phyloP scores from a whole-genome alignment of 2,329 filamentous ascomycete genomes.

The Aspergillus sp. region DNA sequence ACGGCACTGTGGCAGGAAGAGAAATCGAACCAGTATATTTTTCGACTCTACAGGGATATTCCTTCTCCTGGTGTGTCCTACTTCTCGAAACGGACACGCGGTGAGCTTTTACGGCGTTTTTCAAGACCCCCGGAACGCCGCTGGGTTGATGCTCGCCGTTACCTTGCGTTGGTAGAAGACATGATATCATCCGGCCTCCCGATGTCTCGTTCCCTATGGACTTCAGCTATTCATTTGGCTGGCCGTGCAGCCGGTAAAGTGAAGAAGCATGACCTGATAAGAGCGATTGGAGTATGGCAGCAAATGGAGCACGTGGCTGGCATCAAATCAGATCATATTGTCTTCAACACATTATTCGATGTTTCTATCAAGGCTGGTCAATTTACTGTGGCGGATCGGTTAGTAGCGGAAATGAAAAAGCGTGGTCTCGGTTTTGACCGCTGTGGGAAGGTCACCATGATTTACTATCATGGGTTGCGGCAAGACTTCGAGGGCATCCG shows the following conservation, averaged over 20 bases:
- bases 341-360: conserved; percentile 90
- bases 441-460: conserved; percentile 72
- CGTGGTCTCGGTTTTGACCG: conserved; percentile 66
- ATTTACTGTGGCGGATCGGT: conserved; percentile 73
- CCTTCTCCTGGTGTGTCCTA: conserved; percentile 49
- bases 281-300: conserved; percentile 71
- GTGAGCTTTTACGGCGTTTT: conserved; percentile 61
- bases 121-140: conserved; percentile 44
- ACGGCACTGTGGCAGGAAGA: conserved; percentile 39
- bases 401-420: conserved; percentile 70
- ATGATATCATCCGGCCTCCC: conserved; percentile 67
- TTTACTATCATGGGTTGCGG: conserved; percentile 74
- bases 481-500: conserved; percentile 68
- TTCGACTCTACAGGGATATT: conserved; percentile 47
- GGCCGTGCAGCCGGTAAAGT: conserved; percentile 60
- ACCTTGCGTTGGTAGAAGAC: conserved; percentile 76
- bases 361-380: conserved; percentile 79
- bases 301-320: conserved; percentile 75
- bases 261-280: conserved; percentile 55
- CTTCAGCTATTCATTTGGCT: conserved; percentile 71
- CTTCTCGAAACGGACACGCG: conserved; percentile 48
- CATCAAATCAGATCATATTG: conserved; percentile 63
- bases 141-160: conserved; percentile 60
- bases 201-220: conserved; percentile 68
- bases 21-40: conserved; percentile 45